These are phyloP conservation scores for Coemansia sp. DNA, from an alignment of 192 early-diverging fungal species.

Conservation along the genomic window DNA sequence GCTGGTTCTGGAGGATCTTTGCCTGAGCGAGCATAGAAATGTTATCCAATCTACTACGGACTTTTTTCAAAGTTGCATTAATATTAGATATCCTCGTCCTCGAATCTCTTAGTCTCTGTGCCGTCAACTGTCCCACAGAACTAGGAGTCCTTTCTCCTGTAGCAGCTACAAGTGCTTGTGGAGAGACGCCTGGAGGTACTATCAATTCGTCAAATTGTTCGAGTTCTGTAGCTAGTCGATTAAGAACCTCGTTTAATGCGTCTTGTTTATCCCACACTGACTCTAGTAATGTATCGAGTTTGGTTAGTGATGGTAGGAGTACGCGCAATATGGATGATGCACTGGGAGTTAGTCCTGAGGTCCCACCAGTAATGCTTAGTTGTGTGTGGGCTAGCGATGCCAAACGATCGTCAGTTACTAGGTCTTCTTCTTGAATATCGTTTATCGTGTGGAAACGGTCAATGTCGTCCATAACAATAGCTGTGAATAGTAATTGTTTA, in stretches of 20 bases:
- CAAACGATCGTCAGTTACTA: not conserved
- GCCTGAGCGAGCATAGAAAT: conserved; percentile 57
- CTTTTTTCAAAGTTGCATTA: conserved; percentile 46
- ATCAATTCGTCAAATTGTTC: conserved; percentile 55
- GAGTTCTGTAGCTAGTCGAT: conserved; percentile 45
- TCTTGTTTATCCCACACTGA: conserved; percentile 51
- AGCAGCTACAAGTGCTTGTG: not conserved
- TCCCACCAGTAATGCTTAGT: not conserved
- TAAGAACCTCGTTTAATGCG: conserved; percentile 45
- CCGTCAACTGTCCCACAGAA: conserved; percentile 26
- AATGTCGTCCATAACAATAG: not conserved
- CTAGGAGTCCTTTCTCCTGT: not conserved
- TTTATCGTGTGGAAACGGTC: not conserved
- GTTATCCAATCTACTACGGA: conserved; percentile 41
- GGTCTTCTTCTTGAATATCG: not conserved
- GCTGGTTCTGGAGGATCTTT: conserved; percentile 38
- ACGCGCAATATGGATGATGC: conserved; percentile 54
- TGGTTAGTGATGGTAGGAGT: conserved; percentile 45
- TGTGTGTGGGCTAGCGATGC: conserved; percentile 9
- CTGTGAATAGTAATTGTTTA: not conserved
- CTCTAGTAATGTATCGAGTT: conserved; percentile 43
- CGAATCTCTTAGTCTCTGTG: conserved; percentile 34
- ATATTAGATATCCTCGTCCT: conserved; percentile 35
- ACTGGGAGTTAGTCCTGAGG: conserved; percentile 12
- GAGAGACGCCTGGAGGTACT: conserved; percentile 16